Percentiles rank a stretch among this genome's conserved stretches.
Evolutionary conservation across 148 eudicot genomes (phyloP).

Genomic region (Vaccinium darrowii): DNA sequence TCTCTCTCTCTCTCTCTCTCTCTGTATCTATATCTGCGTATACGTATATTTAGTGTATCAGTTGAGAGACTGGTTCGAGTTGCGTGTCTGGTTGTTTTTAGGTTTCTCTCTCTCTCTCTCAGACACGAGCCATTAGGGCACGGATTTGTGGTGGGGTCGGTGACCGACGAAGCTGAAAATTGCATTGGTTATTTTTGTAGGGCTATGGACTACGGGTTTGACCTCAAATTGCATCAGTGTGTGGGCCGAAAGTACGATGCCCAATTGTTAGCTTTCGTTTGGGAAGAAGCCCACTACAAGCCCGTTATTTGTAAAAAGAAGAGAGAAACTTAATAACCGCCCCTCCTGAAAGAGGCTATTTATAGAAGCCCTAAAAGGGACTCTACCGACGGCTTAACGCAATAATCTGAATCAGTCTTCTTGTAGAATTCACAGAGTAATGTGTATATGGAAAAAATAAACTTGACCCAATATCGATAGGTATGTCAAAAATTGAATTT

Average conservation of each 20-base stretch:
- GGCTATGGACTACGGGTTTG: background rate
- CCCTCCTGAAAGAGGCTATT: no score
- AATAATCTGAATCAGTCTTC: no score
- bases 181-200: background rate
- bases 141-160: background rate
- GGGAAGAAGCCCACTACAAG: background rate
- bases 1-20: background rate
- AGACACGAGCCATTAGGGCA: conserved; percentile 15
- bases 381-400: no score
- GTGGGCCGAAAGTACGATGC: background rate
- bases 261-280: no score
- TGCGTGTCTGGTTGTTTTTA: background rate
- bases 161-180: conserved; percentile 13
- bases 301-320: background rate
- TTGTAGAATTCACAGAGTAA: no score
- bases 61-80: background rate
- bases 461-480: no score
- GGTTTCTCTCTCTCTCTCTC: background rate
- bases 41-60: background rate
- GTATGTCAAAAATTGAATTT: no score
- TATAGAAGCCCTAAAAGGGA: no score
- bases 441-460: no score
- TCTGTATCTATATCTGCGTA: background rate
- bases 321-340: no score
- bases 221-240: background rate